phyloP scores from a whole-genome alignment of 305 asterid species.

The Fraxinus sp. region DNA sequence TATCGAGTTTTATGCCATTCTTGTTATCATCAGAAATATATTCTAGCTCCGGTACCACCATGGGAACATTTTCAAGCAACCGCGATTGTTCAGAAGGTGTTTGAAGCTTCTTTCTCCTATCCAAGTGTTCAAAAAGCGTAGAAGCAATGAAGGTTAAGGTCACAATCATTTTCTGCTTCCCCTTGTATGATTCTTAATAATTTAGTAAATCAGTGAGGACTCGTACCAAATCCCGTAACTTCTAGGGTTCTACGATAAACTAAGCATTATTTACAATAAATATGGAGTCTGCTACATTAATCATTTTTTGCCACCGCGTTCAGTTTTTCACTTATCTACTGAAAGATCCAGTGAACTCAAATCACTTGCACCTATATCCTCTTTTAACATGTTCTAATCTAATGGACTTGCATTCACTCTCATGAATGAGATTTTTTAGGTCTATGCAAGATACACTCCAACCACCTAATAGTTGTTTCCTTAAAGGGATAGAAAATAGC shows the following conservation, averaged over 20 bases:
- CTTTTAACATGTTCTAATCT: neutral
- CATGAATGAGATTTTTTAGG: neutral
- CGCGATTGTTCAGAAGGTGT: slow-evolving; percentile 35
- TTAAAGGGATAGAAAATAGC: neutral
- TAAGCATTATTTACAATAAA: neutral
- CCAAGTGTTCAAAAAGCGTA: slow-evolving; percentile 40
- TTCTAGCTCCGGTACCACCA: slow-evolving; percentile 44
- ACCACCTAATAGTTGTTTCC: neutral
- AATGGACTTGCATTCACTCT: neutral
- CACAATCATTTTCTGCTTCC: slow-evolving; percentile 17
- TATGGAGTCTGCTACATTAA: neutral
- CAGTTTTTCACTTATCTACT: neutral
- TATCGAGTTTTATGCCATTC: slow-evolving; percentile 24
- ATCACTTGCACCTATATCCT: neutral
- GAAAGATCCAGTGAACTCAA: neutral
- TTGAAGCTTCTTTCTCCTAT: slow-evolving; percentile 41
- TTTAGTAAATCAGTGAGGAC: neutral
- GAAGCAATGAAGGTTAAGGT: slow-evolving; percentile 38
- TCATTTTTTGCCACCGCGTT: neutral
- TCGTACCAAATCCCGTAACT: neutral
- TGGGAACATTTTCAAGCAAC: slow-evolving; percentile 41
- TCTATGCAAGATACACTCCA: neutral
- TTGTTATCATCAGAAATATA: slow-evolving; percentile 27
- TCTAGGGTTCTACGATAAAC: neutral
- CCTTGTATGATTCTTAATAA: neutral